Evolutionary conservation across 129 eudicot species (phyloP).

Genomic region (Glebionis coronaria): DNA sequence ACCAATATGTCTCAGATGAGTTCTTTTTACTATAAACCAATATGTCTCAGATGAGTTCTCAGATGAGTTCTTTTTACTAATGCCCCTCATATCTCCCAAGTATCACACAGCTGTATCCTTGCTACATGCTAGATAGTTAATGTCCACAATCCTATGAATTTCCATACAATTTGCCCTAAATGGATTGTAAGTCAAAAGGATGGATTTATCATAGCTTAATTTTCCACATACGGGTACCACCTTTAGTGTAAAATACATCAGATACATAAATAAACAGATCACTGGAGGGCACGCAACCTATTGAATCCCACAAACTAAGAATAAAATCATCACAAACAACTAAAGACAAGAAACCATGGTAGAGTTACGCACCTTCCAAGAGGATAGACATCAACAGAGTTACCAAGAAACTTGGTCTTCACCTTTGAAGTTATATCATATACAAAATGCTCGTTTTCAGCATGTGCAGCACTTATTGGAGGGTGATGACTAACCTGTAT

Average conservation of each 20-base stretch:
- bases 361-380: constrained; percentile 71
- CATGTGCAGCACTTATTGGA: constrained; percentile 95
- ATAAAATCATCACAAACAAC: no score
- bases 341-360: constrained; percentile 5
- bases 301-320: no score
- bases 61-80: no score
- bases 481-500: constrained; percentile 95
- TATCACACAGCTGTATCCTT: not conserved
- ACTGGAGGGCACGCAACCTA: no score
- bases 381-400: constrained; percentile 91
- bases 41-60: no score
- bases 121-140: not conserved
- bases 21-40: no score
- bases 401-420: constrained; percentile 91
- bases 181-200: no score
- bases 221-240: not conserved
- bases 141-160: not conserved
- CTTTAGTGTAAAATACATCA: not conserved
- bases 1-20: no score
- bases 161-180: not conserved
- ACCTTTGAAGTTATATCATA: constrained; percentile 92
- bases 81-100: not conserved
- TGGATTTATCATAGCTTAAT: not conserved
- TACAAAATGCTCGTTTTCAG: constrained; percentile 85
- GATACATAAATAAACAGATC: no score